These are phyloP conservation scores for Lolium rigidum DNA, from an alignment of 176 grass and related monocot genomes.

Conservation along the genomic window DNA sequence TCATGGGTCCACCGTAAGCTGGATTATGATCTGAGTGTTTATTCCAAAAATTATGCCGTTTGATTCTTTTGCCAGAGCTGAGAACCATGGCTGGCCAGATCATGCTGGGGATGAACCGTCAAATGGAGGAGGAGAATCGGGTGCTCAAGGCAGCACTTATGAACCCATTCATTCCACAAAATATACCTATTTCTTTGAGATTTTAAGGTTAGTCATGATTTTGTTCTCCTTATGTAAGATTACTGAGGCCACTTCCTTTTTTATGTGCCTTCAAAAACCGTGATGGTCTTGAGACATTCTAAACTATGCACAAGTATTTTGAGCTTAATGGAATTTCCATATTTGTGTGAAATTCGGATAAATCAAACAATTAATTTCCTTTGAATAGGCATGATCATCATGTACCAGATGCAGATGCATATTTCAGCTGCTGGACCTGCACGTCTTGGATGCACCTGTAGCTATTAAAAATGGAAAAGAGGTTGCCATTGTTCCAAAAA, in stretches of 20 bases:
- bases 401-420: constrained; percentile 77
- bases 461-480: constrained; percentile 76
- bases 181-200: neutral
- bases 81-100: too few relatives aligned
- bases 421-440: constrained; percentile 44
- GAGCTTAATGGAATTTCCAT: too few relatives aligned
- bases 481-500: constrained; percentile 48
- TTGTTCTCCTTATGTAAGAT: neutral
- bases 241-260: neutral
- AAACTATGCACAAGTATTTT: neutral
- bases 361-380: too few relatives aligned
- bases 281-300: neutral
- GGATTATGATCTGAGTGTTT: too few relatives aligned
- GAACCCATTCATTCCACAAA: neutral
- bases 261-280: neutral
- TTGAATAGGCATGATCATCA: too few relatives aligned
- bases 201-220: neutral
- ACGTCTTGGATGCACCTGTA: constrained; percentile 49
- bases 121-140: too few relatives aligned
- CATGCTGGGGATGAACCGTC: too few relatives aligned
- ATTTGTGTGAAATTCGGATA: too few relatives aligned
- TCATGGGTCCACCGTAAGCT: too few relatives aligned
- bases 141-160: too few relatives aligned
- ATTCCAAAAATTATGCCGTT: too few relatives aligned
- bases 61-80: too few relatives aligned